Evolutionary conservation across 768 basidiomycete genomes (phyloP).

Genomic region (Phlebiopsis gigantea): DNA sequence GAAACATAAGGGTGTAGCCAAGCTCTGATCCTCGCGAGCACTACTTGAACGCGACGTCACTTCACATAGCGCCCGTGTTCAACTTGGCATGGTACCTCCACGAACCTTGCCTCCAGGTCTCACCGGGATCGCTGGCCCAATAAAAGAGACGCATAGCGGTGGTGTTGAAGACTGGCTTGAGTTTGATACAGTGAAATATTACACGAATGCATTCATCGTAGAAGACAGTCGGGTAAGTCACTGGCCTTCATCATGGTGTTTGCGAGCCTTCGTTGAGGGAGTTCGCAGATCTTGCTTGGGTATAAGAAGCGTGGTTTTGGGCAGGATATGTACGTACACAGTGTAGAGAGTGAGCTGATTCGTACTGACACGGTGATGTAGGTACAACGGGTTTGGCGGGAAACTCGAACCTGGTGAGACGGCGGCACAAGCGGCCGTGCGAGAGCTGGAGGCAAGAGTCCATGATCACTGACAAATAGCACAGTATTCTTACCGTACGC

Average conservation of each 20-base stretch:
- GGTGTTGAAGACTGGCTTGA: conserved; percentile 48
- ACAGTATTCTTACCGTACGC: no score
- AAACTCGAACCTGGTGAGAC: conserved; percentile 79
- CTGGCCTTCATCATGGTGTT: no score
- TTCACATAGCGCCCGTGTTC: not conserved
- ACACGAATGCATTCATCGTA: conserved; percentile 69
- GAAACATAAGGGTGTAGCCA: no score
- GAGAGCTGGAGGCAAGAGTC: conserved; percentile 60
- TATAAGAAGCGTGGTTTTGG: conserved; percentile 81
- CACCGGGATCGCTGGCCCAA: conserved; percentile 8
- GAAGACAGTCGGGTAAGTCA: no score
- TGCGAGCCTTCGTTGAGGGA: no score
- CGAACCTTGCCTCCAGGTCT: not conserved
- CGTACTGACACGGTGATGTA: conserved; percentile 21
- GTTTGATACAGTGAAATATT: conserved; percentile 38
- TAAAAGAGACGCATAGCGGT: conserved; percentile 28
- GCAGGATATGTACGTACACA: conserved; percentile 41
- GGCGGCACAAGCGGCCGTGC: conserved; percentile 59
- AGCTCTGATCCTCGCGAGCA: no score
- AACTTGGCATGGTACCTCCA: not conserved
- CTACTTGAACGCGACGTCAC: no score
- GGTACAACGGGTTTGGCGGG: conserved; percentile 88
- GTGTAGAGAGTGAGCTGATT: not conserved
- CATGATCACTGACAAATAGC: not conserved
- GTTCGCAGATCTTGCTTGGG: conserved; percentile 65